A percentile compares a stretch with the other conserved stretches of the same genome.
These are phyloP conservation scores for Metschnikowia kunwiensis DNA, from an alignment of 805 yeast species.

Conservation along the genomic window DNA sequence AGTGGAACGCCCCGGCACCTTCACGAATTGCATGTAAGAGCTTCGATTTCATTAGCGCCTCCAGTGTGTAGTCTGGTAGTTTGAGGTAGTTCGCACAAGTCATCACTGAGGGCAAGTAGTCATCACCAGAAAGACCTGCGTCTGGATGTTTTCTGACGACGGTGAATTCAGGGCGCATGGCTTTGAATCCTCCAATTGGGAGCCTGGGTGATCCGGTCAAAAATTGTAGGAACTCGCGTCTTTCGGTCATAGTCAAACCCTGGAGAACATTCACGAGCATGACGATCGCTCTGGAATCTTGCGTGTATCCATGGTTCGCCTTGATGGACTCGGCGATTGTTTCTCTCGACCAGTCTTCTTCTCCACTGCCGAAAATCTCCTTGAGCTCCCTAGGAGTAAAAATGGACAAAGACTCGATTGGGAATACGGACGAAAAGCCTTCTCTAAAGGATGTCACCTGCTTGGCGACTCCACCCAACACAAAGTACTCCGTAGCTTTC, in stretches of 20 bases:
- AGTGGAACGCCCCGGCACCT: constrained; percentile 83
- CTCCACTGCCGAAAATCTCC: constrained; percentile 67
- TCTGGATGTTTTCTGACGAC: constrained; percentile 86
- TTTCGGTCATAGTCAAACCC: constrained; percentile 50
- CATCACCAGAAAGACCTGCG: constrained; percentile 63
- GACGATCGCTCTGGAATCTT: constrained; percentile 62
- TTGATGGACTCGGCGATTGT: constrained; percentile 59
- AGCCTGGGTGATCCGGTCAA: constrained; percentile 90
- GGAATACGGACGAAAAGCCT: constrained; percentile 84
- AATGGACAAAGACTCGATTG: constrained; percentile 65
- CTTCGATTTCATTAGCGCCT: constrained; percentile 55
- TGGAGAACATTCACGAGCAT: constrained; percentile 61
- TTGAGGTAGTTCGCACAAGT: constrained; percentile 95
- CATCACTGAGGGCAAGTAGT: constrained; percentile 94
- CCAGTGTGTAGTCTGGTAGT: constrained; percentile 74
- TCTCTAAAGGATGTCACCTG: constrained; percentile 69
- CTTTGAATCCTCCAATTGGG: constrained; percentile 91
- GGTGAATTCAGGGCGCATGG: constrained; percentile 76
- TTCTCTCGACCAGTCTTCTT: constrained; percentile 81
- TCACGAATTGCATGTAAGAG: constrained; percentile 73
- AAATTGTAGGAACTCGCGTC: constrained; percentile 77
- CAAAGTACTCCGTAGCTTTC: constrained; percentile 52
- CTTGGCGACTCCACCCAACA: constrained; percentile 58
- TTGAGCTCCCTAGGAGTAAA: constrained; percentile 75
- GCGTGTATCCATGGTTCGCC: constrained; percentile 88